Evolutionary conservation across 2,329 filamentous ascomycete genomes (phyloP), one percentile per base, ranked within the genome.

Genomic region (Chrysoporthe deuterocubensis): DNA sequence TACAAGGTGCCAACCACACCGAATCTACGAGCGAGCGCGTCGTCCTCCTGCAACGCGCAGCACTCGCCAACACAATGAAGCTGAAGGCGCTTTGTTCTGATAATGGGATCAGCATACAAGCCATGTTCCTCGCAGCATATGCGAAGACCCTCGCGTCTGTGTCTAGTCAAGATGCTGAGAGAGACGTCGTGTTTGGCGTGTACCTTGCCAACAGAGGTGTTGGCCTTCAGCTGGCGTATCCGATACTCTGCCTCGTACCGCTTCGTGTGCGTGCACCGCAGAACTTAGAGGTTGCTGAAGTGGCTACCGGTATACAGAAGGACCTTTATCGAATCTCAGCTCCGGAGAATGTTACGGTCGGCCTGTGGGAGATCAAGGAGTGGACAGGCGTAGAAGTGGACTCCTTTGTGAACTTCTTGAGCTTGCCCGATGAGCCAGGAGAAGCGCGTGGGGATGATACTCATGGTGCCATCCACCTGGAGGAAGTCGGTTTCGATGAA

Each of bases 351-450:
- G 84, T 86, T 0, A 81, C 81, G 1, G 88, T 88, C 0, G 88
- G 88, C 1, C 79, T 97, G 1, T 87, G 87, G 80, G 90, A 97
- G 76, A 89, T 97, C 48, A 78, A 83, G 26, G 77, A 83, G 18
- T 97, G 93, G 93, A 95, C 92, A 0, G 91, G 90, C 0, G 79
- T 93, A 1, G 81, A 78, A 65, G 77, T 97, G 1, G 86, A 92
- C 72, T 89, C 86, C 0, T 95, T 92, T 79, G 88, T 97, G 73
- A 97, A 97, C 76, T 96, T 97, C 71, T 78, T 97, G 21, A 88
- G 83, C 63, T 76, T 89, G 5, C 85, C 85, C 0, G 67, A 70
- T 8, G 52, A 65, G 26, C 44, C 13, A n/a, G 21, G 40, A 4
- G 18, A 37, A 11, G 43, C 48, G n/a, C 34, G 42, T 4, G 37